Base-by-base conservation (phyloP, 306 rosid genomes). In the Astragalus glycyphyllos region DNA sequence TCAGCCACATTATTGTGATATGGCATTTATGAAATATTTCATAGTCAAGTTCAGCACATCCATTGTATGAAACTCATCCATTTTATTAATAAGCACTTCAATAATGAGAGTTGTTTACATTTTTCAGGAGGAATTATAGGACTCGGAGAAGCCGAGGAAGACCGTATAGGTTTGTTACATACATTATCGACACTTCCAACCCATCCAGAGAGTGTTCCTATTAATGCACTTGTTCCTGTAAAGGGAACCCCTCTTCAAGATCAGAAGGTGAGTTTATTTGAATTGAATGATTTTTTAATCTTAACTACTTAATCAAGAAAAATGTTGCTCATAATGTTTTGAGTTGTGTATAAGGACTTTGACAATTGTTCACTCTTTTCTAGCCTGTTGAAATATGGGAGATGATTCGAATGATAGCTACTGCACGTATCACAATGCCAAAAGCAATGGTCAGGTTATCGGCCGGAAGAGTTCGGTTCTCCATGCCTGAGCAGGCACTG, bases 361-460 rank as follows among this genome's bases (percentile, higher is more conserved):
- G 0, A 56, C 46, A 1, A 74, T 15, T 69, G 48, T 42, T 13
- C 55, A 17, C 50, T 47, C 31, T 68, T 53, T 53, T 82, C 62
- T 85, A 94, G 98, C 98, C 98, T 7, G 95, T 94, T 85, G 97
- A 94, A 73, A 89, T 94, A 77, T 90, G 97, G 98, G 98, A 90
- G 88, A 94, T 94, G 98, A 80, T 94, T 57, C 90, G 98, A 37
- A 94, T 94, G 98, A 94, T 94, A 63, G 94, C 84, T 2, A 89
- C 97, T 0, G 96, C 98, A 0, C 97, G 98, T 8, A 89, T 94
- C 59, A 71, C 85, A 29, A 94, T 94, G 98, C 97, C 97, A 3
- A 84, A 84, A 80, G 95, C 97, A 57, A 94, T 94, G 98, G 97
- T 94, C 23, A 89, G 98, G 75, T 72, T 94, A 67, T 94, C 98